These are phyloP conservation scores for Solanum bukasovii DNA, from an alignment of 257 asterid species.

Conservation along the genomic window DNA sequence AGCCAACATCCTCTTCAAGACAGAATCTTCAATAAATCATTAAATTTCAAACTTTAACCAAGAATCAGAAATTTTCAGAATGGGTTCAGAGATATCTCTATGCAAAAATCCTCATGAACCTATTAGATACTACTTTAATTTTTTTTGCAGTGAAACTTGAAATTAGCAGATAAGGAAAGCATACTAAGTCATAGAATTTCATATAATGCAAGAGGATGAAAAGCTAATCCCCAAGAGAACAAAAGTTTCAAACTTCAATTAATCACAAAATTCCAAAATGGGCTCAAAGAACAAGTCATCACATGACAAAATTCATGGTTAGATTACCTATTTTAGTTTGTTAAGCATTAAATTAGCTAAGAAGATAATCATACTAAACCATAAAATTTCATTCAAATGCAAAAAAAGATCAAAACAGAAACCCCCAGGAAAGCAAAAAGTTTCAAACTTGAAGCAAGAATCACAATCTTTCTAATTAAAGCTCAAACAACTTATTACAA, in stretches of 20 bases:
- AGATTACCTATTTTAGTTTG: background rate
- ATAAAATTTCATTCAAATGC: background rate
- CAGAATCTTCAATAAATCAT: conserved; percentile 13
- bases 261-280: background rate
- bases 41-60: conserved; percentile 3
- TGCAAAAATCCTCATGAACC: background rate
- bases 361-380: background rate
- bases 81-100: background rate
- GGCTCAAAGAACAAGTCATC: background rate
- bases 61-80: background rate
- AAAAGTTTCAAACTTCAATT: background rate
- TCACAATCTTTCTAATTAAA: background rate
- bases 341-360: background rate
- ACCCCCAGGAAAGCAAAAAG: background rate
- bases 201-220: too few relatives aligned
- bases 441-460: background rate
- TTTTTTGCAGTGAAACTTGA: background rate
- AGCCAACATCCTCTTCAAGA: background rate
- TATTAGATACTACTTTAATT: background rate
- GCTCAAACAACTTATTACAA: background rate
- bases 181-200: background rate
- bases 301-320: background rate
- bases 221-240: conserved; percentile 16
- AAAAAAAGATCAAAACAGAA: background rate
- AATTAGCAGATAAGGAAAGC: background rate